phyloP scores from a whole-genome alignment of 2,329 filamentous ascomycete species.

The Fonsecaea nubica region DNA sequence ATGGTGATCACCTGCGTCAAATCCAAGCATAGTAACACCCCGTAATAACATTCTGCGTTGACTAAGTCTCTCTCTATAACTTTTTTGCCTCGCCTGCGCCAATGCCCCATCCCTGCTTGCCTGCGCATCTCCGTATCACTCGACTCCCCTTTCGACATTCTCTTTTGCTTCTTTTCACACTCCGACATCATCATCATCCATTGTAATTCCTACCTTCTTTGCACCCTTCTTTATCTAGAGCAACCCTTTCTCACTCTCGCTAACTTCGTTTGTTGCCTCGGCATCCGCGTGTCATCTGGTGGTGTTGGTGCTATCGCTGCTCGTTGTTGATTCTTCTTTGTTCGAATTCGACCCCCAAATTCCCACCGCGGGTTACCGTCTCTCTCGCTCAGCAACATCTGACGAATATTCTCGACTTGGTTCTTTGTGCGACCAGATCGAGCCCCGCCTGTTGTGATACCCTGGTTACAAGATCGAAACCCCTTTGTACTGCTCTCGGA shows the following conservation, averaged over 20 bases:
- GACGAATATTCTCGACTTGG: not conserved
- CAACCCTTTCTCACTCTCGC: slow-evolving; percentile 14
- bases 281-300: not conserved
- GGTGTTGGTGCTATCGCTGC: not conserved
- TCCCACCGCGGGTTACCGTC: slow-evolving; percentile 13
- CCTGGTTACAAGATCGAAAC: not conserved
- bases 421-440: slow-evolving; percentile 28
- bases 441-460: slow-evolving; percentile 13
- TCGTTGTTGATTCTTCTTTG: slow-evolving; percentile 6
- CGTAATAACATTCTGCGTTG: slow-evolving; percentile 1
- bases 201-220: slow-evolving; percentile 4
- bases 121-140: slow-evolving; percentile 2
- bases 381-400: slow-evolving; percentile 27
- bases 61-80: slow-evolving; percentile 4
- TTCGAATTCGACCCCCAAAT: slow-evolving; percentile 19
- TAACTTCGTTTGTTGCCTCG: slow-evolving; percentile 18
- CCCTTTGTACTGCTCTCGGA: not conserved
- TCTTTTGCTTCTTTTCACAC: slow-evolving; percentile 8
- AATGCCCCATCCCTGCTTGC: slow-evolving; percentile 2
- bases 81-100: slow-evolving; percentile 12
- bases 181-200: not conserved
- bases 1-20: slow-evolving; percentile 6
- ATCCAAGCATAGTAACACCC: slow-evolving; percentile 24
- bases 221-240: not conserved
- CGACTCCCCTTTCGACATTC: not conserved